phyloP scores from a whole-genome alignment of 352 stramenopile genomes.

The Phytophthora brassicae region DNA sequence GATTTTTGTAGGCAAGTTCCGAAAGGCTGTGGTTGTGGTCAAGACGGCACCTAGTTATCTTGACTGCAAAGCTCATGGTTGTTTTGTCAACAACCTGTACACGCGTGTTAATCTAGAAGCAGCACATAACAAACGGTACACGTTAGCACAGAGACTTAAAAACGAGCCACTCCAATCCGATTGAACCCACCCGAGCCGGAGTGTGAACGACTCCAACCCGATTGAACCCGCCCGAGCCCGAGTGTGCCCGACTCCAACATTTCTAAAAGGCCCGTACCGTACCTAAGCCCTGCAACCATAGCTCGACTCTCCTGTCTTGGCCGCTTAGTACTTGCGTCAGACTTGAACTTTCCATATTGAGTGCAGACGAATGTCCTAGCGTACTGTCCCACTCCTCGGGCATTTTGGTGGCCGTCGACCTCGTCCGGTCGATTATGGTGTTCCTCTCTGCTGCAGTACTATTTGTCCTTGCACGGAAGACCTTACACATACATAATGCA shows the following conservation, averaged over 20 bases:
- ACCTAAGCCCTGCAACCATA: conserved; percentile 2
- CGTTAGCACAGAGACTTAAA: background rate
- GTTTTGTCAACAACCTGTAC: background rate
- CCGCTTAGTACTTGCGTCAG: background rate
- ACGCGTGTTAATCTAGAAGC: conserved; percentile 5
- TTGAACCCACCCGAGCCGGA: background rate
- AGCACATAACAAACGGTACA: background rate
- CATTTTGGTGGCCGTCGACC: background rate
- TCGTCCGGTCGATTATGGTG: background rate
- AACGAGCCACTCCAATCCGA: background rate
- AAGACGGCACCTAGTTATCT: background rate
- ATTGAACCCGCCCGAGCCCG: background rate
- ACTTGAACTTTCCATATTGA: conserved; percentile 2
- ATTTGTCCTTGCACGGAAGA: conserved; percentile 21
- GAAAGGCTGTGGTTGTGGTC: no score
- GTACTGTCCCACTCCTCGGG: conserved; percentile 1
- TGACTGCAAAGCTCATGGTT: background rate
- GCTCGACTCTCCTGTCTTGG: conserved; percentile 1
- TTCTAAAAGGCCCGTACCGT: background rate
- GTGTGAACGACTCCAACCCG: background rate
- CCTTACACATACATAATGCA: background rate
- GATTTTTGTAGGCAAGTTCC: background rate
- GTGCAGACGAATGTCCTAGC: conserved; percentile 12
- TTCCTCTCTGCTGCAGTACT: conserved; percentile 3
- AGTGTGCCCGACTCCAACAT: background rate